These are phyloP conservation scores for Tubosaeta sp. DNA, from an alignment of 768 basidiomycete genomes.

Conservation along the genomic window DNA sequence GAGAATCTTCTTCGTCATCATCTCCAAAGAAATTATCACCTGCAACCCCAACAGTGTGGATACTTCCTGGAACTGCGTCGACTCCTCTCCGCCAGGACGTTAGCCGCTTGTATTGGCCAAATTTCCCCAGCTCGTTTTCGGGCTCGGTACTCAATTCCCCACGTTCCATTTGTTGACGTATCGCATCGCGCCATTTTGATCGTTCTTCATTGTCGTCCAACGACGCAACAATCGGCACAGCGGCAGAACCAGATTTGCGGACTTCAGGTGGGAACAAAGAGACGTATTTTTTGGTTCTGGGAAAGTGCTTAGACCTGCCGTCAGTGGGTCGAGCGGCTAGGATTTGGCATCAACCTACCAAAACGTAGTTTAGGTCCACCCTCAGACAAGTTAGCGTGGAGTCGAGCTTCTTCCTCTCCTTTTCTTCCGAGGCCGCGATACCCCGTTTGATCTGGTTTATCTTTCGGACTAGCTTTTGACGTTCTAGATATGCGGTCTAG, in stretches of 20 bases:
- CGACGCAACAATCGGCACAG: constrained; percentile 5
- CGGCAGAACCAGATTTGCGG: constrained; percentile 16
- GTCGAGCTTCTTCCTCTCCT: constrained; percentile 41
- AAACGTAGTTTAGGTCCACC: constrained; percentile 87
- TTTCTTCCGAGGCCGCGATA: constrained; percentile 35
- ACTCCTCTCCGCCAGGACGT: constrained; percentile 1
- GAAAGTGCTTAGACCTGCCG: constrained; percentile 59
- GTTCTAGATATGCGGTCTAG: constrained; percentile 48
- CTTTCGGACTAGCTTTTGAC: constrained; percentile 80
- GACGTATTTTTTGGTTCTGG: constrained; percentile 83
- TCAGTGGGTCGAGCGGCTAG: not conserved
- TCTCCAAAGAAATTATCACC: constrained; percentile 29
- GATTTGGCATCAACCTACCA: constrained; percentile 44
- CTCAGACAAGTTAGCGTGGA: constrained; percentile 56
- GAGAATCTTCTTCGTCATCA: constrained; percentile 19
- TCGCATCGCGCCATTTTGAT: constrained; percentile 55
- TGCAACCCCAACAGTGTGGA: constrained; percentile 11
- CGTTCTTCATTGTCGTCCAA: constrained; percentile 43
- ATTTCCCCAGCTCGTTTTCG: constrained; percentile 39
- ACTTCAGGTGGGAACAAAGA: constrained; percentile 79
- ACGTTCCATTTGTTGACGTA: constrained; percentile 54
- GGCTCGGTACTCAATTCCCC: constrained; percentile 60
- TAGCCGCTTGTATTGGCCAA: constrained; percentile 1
- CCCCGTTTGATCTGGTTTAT: constrained; percentile 64
- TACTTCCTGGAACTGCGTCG: not conserved